phyloP scores from a whole-genome alignment of 768 basidiomycete genomes.

The Naganishia randhawae region DNA sequence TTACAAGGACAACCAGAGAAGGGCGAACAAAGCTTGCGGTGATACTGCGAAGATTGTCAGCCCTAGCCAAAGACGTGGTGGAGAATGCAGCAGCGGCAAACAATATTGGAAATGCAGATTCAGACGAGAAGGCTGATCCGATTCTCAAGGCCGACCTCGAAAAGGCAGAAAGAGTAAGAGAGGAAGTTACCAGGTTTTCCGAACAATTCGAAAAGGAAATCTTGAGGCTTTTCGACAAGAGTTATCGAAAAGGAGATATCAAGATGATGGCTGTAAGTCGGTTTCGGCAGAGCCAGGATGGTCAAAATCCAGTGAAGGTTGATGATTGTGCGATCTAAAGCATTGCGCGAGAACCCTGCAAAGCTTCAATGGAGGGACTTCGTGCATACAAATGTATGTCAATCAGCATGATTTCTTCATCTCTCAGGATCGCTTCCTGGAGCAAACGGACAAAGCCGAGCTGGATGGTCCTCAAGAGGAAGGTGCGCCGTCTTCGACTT shows the following conservation, averaged over 20 bases:
- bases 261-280: constrained; percentile 92
- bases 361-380: constrained; percentile 95
- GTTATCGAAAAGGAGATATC: constrained; percentile 93
- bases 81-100: constrained; percentile 54
- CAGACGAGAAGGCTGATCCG: constrained; percentile 17
- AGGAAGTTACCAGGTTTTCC: constrained; percentile 92
- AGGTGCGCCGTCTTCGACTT: constrained; percentile 21
- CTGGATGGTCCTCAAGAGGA: constrained; percentile 54
- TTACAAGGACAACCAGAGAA: constrained; percentile 62
- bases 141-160: constrained; percentile 65
- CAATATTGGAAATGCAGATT: constrained; percentile 7
- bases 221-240: constrained; percentile 88
- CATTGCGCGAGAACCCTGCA: constrained; percentile 94
- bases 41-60: constrained; percentile 74
- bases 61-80: constrained; percentile 81
- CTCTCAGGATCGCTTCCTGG: constrained; percentile 65
- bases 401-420: constrained; percentile 99
- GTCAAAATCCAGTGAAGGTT: neutral
- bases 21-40: constrained; percentile 85
- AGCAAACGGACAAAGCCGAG: constrained; percentile 46
- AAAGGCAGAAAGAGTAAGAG: constrained; percentile 69
- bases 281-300: neutral
- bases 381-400: constrained; percentile 96
- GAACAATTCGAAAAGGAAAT: constrained; percentile 99
- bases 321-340: constrained; percentile 53